A percentile compares a stretch with the other conserved stretches of the same genome.
Evolutionary conservation across 2,329 filamentous ascomycete species (phyloP).

Genomic region (Colletotrichum sp.): DNA sequence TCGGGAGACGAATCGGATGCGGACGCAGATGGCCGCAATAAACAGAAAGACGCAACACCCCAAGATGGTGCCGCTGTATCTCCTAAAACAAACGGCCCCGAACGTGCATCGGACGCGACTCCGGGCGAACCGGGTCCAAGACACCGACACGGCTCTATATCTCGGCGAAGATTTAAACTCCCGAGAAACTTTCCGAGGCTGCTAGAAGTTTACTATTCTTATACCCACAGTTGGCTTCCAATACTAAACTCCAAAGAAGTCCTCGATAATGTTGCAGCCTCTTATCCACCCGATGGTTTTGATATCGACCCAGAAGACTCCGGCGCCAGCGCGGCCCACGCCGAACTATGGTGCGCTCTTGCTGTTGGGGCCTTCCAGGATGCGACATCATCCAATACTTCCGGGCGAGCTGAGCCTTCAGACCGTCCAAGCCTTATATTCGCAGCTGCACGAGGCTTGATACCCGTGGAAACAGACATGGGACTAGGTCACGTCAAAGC

Average conservation of each 20-base stretch:
- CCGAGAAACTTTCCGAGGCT: constrained; percentile 63
- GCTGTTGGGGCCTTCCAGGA: constrained; percentile 64
- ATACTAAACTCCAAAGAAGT: constrained; percentile 69
- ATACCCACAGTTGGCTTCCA: constrained; percentile 79
- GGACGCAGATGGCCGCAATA: constrained; percentile 25
- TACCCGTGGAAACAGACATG: constrained; percentile 51
- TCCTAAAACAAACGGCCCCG: background rate
- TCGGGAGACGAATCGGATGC: constrained; percentile 37
- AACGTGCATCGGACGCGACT: background rate
- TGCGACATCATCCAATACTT: constrained; percentile 26
- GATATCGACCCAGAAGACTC: constrained; percentile 29
- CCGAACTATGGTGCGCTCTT: constrained; percentile 65
- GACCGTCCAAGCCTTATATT: constrained; percentile 45
- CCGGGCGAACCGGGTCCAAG: background rate
- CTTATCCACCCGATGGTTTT: constrained; percentile 43
- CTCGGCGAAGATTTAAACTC: constrained; percentile 35
- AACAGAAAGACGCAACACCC: constrained; percentile 1
- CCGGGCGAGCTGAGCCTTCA: constrained; percentile 27
- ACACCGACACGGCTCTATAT: constrained; percentile 1
- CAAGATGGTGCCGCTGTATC: background rate
- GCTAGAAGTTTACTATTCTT: constrained; percentile 76
- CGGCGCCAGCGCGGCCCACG: constrained; percentile 46
- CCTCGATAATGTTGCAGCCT: constrained; percentile 53
- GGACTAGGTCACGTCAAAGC: constrained; percentile 54
- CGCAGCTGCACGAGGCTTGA: constrained; percentile 50